Evolutionary conservation across 2,329 filamentous ascomycete genomes (phyloP).

Genomic region (Trichoderma koningii): DNA sequence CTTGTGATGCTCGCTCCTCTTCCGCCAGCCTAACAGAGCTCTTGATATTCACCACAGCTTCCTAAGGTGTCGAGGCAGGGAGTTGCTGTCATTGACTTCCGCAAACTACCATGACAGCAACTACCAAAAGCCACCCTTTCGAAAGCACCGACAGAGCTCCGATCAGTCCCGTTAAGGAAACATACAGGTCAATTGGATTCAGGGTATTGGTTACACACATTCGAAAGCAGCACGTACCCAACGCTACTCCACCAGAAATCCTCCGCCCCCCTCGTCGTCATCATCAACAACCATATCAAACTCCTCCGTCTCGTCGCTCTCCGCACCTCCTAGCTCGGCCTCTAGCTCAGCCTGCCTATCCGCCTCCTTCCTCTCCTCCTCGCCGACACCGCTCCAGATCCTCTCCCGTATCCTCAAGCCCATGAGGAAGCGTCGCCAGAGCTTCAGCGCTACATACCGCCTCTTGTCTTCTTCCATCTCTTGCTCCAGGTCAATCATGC

Average conservation of each 20-base stretch:
- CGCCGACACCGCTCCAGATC: constrained; percentile 62
- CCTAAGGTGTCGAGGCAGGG: no score
- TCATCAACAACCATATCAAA: constrained; percentile 47
- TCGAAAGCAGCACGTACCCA: no score
- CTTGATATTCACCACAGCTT: no score
- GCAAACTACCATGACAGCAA: no score
- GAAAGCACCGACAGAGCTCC: no score
- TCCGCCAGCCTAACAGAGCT: no score
- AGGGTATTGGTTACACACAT: not conserved
- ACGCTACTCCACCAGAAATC: constrained; percentile 46
- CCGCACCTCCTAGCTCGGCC: constrained; percentile 40
- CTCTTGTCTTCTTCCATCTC: constrained; percentile 68
- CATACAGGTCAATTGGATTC: no score
- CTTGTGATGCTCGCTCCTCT: no score
- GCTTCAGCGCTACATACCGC: constrained; percentile 70
- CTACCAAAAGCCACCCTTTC: no score
- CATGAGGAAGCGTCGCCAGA: constrained; percentile 70
- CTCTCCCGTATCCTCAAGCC: constrained; percentile 74
- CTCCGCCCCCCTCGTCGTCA: constrained; percentile 49
- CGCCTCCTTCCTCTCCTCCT: constrained; percentile 47
- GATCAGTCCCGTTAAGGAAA: not conserved
- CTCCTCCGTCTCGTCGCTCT: constrained; percentile 48
- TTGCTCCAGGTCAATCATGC: constrained; percentile 65
- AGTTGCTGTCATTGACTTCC: no score
- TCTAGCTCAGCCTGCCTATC: constrained; percentile 44